Percentiles rank a stretch among this genome's conserved stretches.
phyloP scores from a whole-genome alignment of 306 rosid species.

The barrel medic (Medicago truncatula) region DNA sequence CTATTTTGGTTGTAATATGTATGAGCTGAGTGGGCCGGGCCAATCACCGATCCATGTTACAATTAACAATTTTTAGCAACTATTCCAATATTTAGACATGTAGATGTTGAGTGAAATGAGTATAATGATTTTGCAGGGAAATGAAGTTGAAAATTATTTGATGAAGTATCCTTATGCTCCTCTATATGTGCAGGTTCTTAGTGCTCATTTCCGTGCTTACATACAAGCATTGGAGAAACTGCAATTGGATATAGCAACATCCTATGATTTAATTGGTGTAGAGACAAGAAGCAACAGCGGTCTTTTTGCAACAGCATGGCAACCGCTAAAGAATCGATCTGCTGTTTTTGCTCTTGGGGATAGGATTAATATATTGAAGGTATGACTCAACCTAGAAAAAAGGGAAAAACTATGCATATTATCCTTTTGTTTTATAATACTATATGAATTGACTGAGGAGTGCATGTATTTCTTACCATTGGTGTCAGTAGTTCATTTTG shows the following conservation, averaged over 20 bases:
- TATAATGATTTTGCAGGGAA: slow-evolving; percentile 15
- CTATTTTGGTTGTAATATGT: slow-evolving; percentile 27
- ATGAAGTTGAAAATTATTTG: slow-evolving; percentile 26
- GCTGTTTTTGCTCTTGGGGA: slow-evolving; percentile 95
- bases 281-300: slow-evolving; percentile 84
- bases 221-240: slow-evolving; percentile 94
- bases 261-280: slow-evolving; percentile 92
- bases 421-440: slow-evolving; percentile 30
- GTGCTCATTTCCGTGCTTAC: slow-evolving; percentile 98
- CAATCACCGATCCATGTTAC: slow-evolving; percentile 17
- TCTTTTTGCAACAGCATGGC: slow-evolving; percentile 81
- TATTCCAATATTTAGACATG: slow-evolving; percentile 1
- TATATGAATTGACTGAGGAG: slow-evolving; percentile 31
- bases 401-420: slow-evolving; percentile 16
- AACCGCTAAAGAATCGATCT: slow-evolving; percentile 95
- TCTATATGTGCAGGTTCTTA: slow-evolving; percentile 77
- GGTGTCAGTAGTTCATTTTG: slow-evolving; percentile 5
- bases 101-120: background rate
- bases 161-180: slow-evolving; percentile 33
- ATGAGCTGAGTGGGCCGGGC: background rate
- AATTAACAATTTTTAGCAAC: slow-evolving; percentile 16
- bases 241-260: slow-evolving; percentile 94
- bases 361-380: slow-evolving; percentile 88
- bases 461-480: background rate
- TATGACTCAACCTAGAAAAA: slow-evolving; percentile 34